These are phyloP conservation scores for Lichtheimia ramosa DNA, from an alignment of 371 early-diverging fungal species.

Conservation along the genomic window DNA sequence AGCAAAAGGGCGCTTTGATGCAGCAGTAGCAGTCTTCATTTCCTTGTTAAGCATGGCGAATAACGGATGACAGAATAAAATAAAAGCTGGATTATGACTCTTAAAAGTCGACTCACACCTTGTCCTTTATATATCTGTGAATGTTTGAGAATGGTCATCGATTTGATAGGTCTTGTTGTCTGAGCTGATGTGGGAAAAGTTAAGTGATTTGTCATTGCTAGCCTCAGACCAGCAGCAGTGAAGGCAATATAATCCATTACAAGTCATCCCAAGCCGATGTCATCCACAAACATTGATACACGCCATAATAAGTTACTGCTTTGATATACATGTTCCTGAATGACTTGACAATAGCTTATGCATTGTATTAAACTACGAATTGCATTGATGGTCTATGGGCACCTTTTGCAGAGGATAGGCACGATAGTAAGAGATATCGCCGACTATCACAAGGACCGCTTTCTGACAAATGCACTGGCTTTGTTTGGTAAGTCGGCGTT, in stretches of 20 bases:
- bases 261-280: too few relatives aligned
- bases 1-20: slow-evolving; percentile 16
- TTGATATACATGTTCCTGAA: too few relatives aligned
- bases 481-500: neutral
- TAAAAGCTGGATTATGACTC: slow-evolving; percentile 10
- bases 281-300: too few relatives aligned
- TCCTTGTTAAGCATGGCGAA: slow-evolving; percentile 29
- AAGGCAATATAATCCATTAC: too few relatives aligned
- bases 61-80: slow-evolving; percentile 10
- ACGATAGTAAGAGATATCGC: neutral
- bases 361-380: too few relatives aligned
- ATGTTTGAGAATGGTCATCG: too few relatives aligned
- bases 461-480: neutral
- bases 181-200: slow-evolving; percentile 23
- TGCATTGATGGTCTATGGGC: too few relatives aligned
- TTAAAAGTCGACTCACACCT: slow-evolving; percentile 19
- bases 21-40: slow-evolving; percentile 39
- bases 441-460: neutral
- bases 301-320: too few relatives aligned
- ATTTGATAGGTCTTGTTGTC: slow-evolving; percentile 9
- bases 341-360: too few relatives aligned
- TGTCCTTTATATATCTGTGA: slow-evolving; percentile 10
- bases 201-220: slow-evolving; percentile 41
- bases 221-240: slow-evolving; percentile 38
- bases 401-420: too few relatives aligned